These are phyloP conservation scores for Diutina pseudorugosa DNA, from an alignment of 1,139 yeast genomes.

Conservation along the genomic window DNA sequence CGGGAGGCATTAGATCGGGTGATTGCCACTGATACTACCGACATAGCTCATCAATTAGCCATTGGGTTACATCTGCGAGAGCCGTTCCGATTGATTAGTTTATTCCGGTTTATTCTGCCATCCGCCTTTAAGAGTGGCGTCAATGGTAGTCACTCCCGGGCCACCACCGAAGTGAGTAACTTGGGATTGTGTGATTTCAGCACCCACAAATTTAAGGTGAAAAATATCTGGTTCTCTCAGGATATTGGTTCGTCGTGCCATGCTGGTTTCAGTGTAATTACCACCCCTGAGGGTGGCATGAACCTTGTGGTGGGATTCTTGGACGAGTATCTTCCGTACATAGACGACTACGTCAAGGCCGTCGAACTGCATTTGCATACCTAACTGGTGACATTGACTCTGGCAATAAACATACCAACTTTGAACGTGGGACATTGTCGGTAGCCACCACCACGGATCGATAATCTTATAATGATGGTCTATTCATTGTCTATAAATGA, in stretches of 20 bases:
- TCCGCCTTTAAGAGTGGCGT: not conserved
- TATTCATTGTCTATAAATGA: not conserved
- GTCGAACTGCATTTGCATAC: not conserved
- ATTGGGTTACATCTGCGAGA: not conserved
- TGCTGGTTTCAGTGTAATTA: not conserved
- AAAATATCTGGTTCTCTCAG: conserved; percentile 1
- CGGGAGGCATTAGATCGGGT: not conserved
- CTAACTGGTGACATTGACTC: not conserved
- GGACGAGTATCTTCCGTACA: not conserved
- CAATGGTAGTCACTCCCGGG: not conserved
- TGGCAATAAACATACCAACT: no score
- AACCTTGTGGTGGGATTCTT: not conserved
- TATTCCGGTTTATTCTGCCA: not conserved
- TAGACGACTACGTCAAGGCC: not conserved
- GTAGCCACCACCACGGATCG: not conserved
- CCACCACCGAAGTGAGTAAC: not conserved
- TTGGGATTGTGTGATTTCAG: not conserved
- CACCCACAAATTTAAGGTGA: not conserved
- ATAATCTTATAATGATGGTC: not conserved
- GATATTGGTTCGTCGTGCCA: not conserved
- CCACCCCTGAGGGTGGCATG: not conserved
- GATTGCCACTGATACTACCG: not conserved
- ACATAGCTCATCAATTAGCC: not conserved
- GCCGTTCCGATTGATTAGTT: not conserved
- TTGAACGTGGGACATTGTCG: not conserved